Evolutionary conservation across 2,329 filamentous ascomycete species (phyloP).

Genomic region (Hypoxylon sp.): DNA sequence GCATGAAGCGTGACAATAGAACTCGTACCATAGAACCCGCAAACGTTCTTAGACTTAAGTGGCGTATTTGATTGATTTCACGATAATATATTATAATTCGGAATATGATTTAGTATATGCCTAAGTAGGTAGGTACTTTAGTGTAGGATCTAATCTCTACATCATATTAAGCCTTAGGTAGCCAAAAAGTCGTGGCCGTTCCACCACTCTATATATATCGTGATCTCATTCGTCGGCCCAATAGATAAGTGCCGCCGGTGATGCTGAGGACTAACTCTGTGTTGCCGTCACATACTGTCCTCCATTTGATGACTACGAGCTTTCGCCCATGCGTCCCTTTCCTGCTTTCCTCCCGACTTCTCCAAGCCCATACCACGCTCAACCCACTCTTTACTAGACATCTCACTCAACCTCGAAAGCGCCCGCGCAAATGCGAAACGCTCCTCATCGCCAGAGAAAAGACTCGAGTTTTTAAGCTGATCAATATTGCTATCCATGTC

Average conservation of each 20-base stretch:
- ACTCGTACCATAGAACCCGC: neutral
- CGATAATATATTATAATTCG: slow-evolving; percentile 4
- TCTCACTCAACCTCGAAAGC: slow-evolving; percentile 86
- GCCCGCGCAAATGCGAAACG: slow-evolving; percentile 95
- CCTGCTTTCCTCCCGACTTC: slow-evolving; percentile 73
- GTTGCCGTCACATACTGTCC: slow-evolving; percentile 71
- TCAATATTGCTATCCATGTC: slow-evolving; percentile 88
- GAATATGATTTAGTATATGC: slow-evolving; percentile 11
- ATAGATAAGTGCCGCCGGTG: slow-evolving; percentile 21
- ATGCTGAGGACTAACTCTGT: slow-evolving; percentile 21
- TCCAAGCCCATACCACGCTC: slow-evolving; percentile 82
- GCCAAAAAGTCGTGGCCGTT: slow-evolving; percentile 12
- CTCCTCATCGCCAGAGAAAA: slow-evolving; percentile 97
- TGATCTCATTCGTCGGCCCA: slow-evolving; percentile 12
- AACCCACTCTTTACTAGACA: slow-evolving; percentile 96
- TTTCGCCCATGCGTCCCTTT: slow-evolving; percentile 76
- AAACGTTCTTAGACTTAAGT: slow-evolving; percentile 2
- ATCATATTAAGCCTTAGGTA: slow-evolving; percentile 12
- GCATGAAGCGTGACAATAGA: neutral
- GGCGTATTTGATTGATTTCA: slow-evolving; percentile 1
- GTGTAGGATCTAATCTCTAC: neutral
- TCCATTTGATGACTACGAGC: slow-evolving; percentile 77
- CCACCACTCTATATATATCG: slow-evolving; percentile 20
- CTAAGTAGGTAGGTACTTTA: neutral
- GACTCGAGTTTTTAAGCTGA: slow-evolving; percentile 84